phyloP scores from a whole-genome alignment of 2,329 filamentous ascomycete genomes.

The Gliomastix tumulicola region DNA sequence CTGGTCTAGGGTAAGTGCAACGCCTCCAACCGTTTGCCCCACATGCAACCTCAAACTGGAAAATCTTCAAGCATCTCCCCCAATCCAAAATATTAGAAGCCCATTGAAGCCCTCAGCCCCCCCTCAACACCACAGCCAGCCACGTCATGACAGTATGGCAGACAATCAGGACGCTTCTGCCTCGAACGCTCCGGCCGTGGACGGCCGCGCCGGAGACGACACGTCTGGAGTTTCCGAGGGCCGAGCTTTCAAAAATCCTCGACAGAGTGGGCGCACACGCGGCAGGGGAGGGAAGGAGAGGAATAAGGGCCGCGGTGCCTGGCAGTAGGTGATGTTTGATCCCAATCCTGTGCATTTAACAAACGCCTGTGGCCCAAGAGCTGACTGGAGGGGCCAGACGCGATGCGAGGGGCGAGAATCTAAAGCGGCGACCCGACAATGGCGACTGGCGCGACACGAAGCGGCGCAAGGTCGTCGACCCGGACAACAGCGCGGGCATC shows the following conservation, averaged over 20 bases:
- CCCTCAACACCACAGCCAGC: background rate
- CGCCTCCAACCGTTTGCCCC: no score
- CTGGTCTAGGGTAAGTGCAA: no score
- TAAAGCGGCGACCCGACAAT: background rate
- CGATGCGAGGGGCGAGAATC: conserved; percentile 24
- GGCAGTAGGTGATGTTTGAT: conserved; percentile 5
- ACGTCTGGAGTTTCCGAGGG: background rate
- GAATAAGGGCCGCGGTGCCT: conserved; percentile 18
- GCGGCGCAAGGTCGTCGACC: conserved; percentile 27
- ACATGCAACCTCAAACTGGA: background rate
- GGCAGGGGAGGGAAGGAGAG: conserved; percentile 3
- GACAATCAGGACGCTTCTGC: conserved; percentile 3
- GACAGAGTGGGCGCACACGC: conserved; percentile 3
- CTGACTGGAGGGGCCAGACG: conserved; percentile 18
- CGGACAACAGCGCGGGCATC: background rate
- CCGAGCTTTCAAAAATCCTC: conserved; percentile 2
- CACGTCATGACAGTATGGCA: conserved; percentile 5
- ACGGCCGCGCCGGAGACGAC: background rate
- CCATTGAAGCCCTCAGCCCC: background rate
- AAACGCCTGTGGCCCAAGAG: background rate
- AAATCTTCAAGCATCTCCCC: background rate
- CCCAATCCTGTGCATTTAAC: background rate
- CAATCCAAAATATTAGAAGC: background rate
- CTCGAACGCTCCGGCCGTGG: background rate
- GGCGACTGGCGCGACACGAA: conserved; percentile 32